Evolutionary conservation across 2,329 filamentous ascomycete genomes (phyloP).

Genomic region (Fonsecaea nubica): DNA sequence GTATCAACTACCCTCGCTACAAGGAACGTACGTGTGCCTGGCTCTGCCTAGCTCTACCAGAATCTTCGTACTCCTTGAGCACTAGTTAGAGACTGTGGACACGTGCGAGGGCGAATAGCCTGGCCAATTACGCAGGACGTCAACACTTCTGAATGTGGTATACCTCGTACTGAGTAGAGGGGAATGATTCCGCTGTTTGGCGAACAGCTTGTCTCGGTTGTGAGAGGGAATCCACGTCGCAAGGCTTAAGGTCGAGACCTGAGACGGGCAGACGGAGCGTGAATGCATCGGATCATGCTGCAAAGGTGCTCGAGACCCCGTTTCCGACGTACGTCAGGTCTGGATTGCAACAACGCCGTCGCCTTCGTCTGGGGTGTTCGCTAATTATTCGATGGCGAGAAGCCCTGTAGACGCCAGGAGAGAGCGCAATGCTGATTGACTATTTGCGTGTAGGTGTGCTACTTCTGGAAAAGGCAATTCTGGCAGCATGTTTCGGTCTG

Average conservation of each 20-base stretch:
- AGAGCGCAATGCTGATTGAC: neutral
- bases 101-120: no score
- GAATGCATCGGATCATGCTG: neutral
- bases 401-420: neutral
- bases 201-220: neutral
- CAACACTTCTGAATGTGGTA: no score
- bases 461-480: neutral
- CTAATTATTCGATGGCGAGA: neutral
- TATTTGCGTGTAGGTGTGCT: neutral
- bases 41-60: no score
- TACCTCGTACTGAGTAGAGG: no score
- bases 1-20: no score
- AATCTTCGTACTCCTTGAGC: no score
- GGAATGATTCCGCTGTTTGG: constrained; percentile 1
- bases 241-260: neutral
- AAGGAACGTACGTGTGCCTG: no score
- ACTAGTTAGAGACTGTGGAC: no score
- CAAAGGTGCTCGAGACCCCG: neutral
- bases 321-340: neutral
- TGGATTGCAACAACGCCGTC: neutral
- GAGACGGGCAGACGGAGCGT: neutral
- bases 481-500: neutral
- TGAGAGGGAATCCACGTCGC: neutral
- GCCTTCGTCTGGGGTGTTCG: neutral
- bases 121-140: no score